Conservation (phyloP, 108 stramenopile species). For the Discostella stelligeroides region DNA sequence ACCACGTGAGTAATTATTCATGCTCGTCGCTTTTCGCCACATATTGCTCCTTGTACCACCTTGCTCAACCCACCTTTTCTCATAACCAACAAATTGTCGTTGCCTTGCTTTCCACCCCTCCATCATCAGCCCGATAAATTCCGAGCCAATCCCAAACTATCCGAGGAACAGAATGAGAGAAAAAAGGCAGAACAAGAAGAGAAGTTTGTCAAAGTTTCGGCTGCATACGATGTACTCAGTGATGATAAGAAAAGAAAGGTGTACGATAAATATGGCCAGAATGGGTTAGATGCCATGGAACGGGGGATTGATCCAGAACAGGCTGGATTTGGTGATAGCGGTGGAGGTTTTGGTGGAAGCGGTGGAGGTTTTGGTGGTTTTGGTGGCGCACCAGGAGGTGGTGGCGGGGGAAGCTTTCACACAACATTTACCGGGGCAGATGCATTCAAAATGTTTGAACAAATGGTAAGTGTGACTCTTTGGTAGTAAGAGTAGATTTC, state of each 20-base stretch:
- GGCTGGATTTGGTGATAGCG: slow-evolving; percentile 12
- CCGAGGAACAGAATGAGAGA: slow-evolving; percentile 55
- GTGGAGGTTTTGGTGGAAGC: slow-evolving; percentile 51
- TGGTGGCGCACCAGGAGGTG: slow-evolving; percentile 6
- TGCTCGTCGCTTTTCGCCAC: too few relatives aligned
- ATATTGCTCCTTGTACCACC: too few relatives aligned
- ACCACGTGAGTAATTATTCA: slow-evolving; percentile 44
- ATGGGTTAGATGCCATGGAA: slow-evolving; percentile 73
- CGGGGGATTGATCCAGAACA: slow-evolving; percentile 71
- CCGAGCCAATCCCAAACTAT: slow-evolving; percentile 23
- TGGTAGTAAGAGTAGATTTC: background rate
- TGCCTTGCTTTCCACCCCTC: background rate
- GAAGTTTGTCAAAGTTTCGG: slow-evolving; percentile 70
- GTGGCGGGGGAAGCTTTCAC: slow-evolving; percentile 1
- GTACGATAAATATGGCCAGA: slow-evolving; percentile 84
- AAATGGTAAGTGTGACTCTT: slow-evolving; percentile 35
- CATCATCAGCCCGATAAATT: slow-evolving; percentile 84
- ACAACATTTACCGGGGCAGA: slow-evolving; percentile 23
- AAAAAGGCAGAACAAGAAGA: slow-evolving; percentile 57
- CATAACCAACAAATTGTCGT: background rate
- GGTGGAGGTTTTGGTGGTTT: slow-evolving; percentile 32
- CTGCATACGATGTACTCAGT: slow-evolving; percentile 77
- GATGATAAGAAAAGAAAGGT: slow-evolving; percentile 85
- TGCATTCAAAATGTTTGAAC: slow-evolving; percentile 73
- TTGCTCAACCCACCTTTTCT: background rate